Base-by-base conservation (phyloP, 1,284 basidiomycete genomes). In the Volvariella surrecta region DNA sequence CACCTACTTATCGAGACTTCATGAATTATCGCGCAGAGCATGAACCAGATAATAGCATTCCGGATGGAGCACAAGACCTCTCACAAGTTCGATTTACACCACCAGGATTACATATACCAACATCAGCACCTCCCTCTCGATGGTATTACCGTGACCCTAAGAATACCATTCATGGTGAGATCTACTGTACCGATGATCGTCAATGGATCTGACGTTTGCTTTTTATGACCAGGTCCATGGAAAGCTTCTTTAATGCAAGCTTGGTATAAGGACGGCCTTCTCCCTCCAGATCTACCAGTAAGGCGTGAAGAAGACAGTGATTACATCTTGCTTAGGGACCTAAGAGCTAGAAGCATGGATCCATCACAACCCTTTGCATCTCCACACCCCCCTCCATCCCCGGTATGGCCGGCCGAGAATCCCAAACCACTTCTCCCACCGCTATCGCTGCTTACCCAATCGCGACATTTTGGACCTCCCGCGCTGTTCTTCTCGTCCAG, bases 131-230 rank as follows among this genome's bases (percentile, higher is more conserved):
- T 20, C 86, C 82, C 7, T 76, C 75, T 4, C 78, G 69, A 53
- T 89, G 86, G 86, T 85, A 70, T 57, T 89, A 89, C 56, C 70
- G 76, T 39, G 86, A 89, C 59, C 87, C 87, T 6, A 89, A 85
- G 59, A 75, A 75, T 40, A 66, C 80, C 37, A 66, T 88, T 24
- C 86, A 87, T 61, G 86, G 86, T 85, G 52, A 54, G 75, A 59
- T 28, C 34, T 32, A 28, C 24, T 11, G 6, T 28, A 28, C 6
- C 6, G 24, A 28, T 28, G 24, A 11, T 11, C 24, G 6, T 28
- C 11, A 3, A 15, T 34, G 2, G 41, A 30, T 38, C 37, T n/a
- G 6, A 31, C 41, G 11, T 37, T 28, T 43, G 19, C 48, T 42
- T 34, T 37, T 49, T 45, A 8, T 19, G 19, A 35, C 21, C 45